A percentile compares a stretch with the other conserved stretches of the same genome.
phyloP scores from a whole-genome alignment of 306 rosid species.

The Cicer yamashitae region DNA sequence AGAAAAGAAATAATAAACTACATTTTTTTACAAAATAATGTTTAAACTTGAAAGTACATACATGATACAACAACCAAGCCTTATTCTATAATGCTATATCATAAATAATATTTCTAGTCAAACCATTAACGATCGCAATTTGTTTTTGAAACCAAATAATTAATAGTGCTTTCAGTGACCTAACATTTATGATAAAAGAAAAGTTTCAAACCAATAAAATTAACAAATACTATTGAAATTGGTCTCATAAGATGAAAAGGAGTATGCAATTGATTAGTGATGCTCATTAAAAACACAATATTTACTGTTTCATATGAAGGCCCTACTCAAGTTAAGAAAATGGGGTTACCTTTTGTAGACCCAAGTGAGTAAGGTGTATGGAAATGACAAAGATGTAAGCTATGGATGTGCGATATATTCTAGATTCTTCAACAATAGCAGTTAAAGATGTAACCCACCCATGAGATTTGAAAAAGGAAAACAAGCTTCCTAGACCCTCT shows the following conservation, averaged over 20 bases:
- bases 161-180: constrained; percentile 31
- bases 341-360: constrained; percentile 70
- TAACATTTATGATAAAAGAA: constrained; percentile 5
- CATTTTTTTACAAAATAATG: neutral
- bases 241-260: constrained; percentile 37
- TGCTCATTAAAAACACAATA: constrained; percentile 14
- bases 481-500: constrained; percentile 94
- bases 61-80: too few relatives aligned
- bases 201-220: constrained; percentile 11
- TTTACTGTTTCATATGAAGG: constrained; percentile 35
- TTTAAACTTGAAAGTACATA: neutral
- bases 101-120: too few relatives aligned
- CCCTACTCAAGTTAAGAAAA: constrained; percentile 4
- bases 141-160: constrained; percentile 8
- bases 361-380: constrained; percentile 83
- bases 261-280: constrained; percentile 26
- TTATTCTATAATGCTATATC: too few relatives aligned
- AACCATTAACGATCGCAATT: neutral
- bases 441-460: constrained; percentile 88
- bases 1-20: constrained; percentile 21
- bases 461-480: constrained; percentile 66
- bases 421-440: constrained; percentile 87
- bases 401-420: constrained; percentile 69
- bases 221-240: constrained; percentile 42
- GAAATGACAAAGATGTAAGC: constrained; percentile 68